A percentile compares a stretch with the other conserved stretches of the same genome.
Conservation (phyloP, 225 moss, liverwort and hornwort species). For the Bryum argenteum region DNA sequence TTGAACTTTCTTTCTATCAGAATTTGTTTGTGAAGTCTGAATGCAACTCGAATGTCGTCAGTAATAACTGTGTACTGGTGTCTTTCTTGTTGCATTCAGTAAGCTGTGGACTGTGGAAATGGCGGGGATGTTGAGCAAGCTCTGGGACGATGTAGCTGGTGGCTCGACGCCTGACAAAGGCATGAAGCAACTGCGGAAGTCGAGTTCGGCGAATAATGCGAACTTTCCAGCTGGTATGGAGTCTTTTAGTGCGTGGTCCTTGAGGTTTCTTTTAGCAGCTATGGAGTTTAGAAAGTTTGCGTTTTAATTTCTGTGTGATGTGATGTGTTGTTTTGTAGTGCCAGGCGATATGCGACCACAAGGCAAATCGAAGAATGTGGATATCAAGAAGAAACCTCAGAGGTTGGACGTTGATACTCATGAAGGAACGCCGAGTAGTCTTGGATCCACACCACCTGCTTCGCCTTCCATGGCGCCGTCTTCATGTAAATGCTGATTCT, state of each 20-base stretch:
- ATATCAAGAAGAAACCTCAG: conserved; percentile 68
- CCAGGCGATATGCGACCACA: conserved; percentile 41
- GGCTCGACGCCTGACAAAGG: conserved; percentile 90
- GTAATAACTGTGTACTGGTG: too few relatives aligned
- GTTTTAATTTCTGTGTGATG: background rate
- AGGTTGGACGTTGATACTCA: conserved; percentile 55
- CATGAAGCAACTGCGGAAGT: conserved; percentile 66
- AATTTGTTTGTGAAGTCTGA: background rate
- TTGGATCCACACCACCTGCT: conserved; percentile 70
- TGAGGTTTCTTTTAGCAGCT: conserved; percentile 5
- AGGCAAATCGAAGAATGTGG: conserved; percentile 45
- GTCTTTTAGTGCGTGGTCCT: background rate
- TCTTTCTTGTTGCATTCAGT: conserved; percentile 19
- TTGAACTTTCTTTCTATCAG: background rate
- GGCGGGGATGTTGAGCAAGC: conserved; percentile 65
- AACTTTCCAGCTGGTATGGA: conserved; percentile 43
- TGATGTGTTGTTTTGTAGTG: conserved; percentile 16
- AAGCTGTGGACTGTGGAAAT: conserved; percentile 38
- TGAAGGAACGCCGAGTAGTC: conserved; percentile 51
- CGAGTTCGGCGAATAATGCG: conserved; percentile 21
- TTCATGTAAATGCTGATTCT: conserved; percentile 38
- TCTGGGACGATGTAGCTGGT: conserved; percentile 88
- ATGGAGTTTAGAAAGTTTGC: background rate
- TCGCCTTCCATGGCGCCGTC: conserved; percentile 65
- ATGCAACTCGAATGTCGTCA: too few relatives aligned